These are phyloP conservation scores for Rhipidocladum racemiflorum DNA, from an alignment of 176 grass and related monocot species.

Conservation along the genomic window DNA sequence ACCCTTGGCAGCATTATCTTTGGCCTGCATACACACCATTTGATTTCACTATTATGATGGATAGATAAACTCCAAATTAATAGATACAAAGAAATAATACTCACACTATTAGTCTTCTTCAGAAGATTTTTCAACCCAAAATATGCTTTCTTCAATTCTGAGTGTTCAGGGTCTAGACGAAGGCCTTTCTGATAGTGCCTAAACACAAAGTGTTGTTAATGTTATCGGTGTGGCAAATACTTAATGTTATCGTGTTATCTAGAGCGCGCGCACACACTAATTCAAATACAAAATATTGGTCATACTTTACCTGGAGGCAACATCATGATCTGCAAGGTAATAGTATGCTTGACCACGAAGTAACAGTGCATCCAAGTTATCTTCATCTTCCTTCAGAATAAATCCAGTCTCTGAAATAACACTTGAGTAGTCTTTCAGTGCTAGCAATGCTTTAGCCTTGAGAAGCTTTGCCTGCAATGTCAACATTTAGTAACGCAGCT, in stretches of 20 bases:
- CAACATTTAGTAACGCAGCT: constrained; percentile 1
- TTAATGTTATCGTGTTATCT: background rate
- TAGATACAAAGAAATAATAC: constrained; percentile 17
- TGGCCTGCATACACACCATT: constrained; percentile 53
- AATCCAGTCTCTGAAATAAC: constrained; percentile 85
- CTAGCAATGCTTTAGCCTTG: constrained; percentile 72
- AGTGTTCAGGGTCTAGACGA: constrained; percentile 88
- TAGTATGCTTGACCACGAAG: constrained; percentile 89
- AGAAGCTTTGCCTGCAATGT: constrained; percentile 87
- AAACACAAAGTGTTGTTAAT: constrained; percentile 24
- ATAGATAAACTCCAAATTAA: background rate
- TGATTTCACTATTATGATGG: background rate
- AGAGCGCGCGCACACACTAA: background rate
- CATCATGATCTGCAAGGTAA: constrained; percentile 98
- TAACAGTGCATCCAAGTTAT: constrained; percentile 82
- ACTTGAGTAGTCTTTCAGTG: constrained; percentile 79
- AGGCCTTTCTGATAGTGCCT: constrained; percentile 96
- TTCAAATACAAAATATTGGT: background rate
- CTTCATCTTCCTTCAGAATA: constrained; percentile 98
- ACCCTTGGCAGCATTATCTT: constrained; percentile 88
- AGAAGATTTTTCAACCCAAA: constrained; percentile 95
- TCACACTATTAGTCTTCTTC: constrained; percentile 91
- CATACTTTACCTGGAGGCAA: constrained; percentile 65
- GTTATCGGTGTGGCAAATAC: background rate
- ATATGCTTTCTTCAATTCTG: constrained; percentile 93